phyloP scores from a whole-genome alignment of 768 basidiomycete genomes.

The Mycena polygramma region DNA sequence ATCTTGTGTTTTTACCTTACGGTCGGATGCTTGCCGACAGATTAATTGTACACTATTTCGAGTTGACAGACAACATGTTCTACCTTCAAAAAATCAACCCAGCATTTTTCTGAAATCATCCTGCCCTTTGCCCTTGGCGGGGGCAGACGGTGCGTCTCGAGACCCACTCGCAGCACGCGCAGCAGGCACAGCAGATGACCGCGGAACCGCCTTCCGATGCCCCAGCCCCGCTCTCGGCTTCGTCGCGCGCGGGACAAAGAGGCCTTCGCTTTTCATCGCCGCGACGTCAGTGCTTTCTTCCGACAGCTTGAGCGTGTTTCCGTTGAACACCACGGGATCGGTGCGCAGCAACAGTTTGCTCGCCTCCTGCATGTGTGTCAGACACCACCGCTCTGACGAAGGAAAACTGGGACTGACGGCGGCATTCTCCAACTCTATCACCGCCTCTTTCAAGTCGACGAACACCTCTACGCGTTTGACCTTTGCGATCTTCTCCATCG shows the following conservation, averaged over 20 bases:
- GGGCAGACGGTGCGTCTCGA: constrained; percentile 20
- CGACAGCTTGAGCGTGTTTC: constrained; percentile 67
- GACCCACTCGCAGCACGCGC: constrained; percentile 39
- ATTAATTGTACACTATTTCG: constrained; percentile 7
- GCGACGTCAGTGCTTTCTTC: constrained; percentile 62
- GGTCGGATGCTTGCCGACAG: not conserved
- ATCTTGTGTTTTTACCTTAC: not conserved
- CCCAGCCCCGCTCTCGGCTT: constrained; percentile 82
- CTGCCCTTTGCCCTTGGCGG: constrained; percentile 68
- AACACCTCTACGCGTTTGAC: constrained; percentile 86
- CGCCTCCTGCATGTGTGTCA: constrained; percentile 73
- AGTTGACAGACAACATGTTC: not conserved
- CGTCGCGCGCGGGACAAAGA: constrained; percentile 79
- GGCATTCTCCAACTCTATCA: constrained; percentile 74
- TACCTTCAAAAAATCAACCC: constrained; percentile 38
- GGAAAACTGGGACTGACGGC: constrained; percentile 66
- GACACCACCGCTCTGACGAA: too few relatives aligned
- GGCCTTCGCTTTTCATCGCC: constrained; percentile 55
- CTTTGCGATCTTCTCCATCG: constrained; percentile 79
- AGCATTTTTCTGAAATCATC: constrained; percentile 92
- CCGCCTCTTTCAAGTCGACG: constrained; percentile 67
- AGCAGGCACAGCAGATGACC: constrained; percentile 38
- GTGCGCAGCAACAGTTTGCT: constrained; percentile 80
- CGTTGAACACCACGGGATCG: constrained; percentile 81
- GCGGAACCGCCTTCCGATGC: constrained; percentile 57